Evolutionary conservation across 2,329 filamentous ascomycete species (phyloP), one percentile per base, ranked within the genome.

Genomic region (Colletotrichum agaves): DNA sequence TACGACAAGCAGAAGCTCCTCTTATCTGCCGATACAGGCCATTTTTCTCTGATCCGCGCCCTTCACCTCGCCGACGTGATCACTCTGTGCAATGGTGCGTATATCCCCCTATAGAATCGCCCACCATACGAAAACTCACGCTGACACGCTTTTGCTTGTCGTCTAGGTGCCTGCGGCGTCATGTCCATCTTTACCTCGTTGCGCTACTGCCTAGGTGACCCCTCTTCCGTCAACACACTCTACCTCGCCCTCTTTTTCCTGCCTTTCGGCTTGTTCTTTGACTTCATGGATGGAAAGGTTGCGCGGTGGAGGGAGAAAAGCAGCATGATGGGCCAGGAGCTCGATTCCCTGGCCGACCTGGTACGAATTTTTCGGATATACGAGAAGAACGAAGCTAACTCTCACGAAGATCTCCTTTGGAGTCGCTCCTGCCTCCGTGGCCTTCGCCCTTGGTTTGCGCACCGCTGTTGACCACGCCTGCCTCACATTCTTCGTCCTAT

Each of bases 241-340:
- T 98, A 93, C 87, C 82, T 90, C 37, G 94, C 96, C 2, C 88
- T 99, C 55, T 88, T 84, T 4, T 93, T 98, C 79, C 92, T 98
- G 80, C 95, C 95, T 0, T 93, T 98, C 67, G 94, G 94, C 5
- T 84, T 98, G 12, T 98, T 98, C 84, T 98, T 98, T 79, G 96
- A 99, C 80, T 97, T 97, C 77, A 93, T 98, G 86, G 96, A 99
- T 79, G 96, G 96, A 76, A 96, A 94, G 78, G 94, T 99, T 63
- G 96, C 96, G 71, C 87, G 96, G 72, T 98, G 96, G 96, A 90
- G 96, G 78, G 91, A 93, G 82, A 99, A 98, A 90, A 96, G 93
- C 75, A 97, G 93, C 74, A 85, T 99, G 77, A 98, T 99, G 95
- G 96, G 96, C 12, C 95, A 98, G 80, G 96, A 99, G 81, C 84